These are phyloP conservation scores for Phialophora verrucosa DNA, from an alignment of 2,329 filamentous ascomycete species.

Conservation along the genomic window DNA sequence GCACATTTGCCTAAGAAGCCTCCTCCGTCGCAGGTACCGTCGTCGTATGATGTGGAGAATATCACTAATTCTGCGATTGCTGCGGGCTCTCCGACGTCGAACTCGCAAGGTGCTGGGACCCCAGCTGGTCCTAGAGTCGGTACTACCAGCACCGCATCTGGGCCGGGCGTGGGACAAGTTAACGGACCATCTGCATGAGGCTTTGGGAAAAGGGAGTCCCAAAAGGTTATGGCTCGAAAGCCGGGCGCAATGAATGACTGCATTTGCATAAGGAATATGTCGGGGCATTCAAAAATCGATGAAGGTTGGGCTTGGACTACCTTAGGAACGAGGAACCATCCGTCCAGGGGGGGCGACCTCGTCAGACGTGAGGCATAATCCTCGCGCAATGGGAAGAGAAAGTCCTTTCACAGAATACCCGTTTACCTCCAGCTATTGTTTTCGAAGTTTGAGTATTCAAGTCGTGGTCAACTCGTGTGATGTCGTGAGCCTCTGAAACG, in stretches of 20 bases:
- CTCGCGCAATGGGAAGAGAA: not conserved
- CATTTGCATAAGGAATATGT: not conserved
- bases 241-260: constrained; percentile 1
- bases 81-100: not conserved
- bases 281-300: not conserved
- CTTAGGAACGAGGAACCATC: not conserved
- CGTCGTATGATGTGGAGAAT: constrained; percentile 49
- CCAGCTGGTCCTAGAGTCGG: not conserved
- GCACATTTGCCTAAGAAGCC: constrained; percentile 58
- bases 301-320: constrained; percentile 1
- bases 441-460: not conserved
- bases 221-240: constrained; percentile 1
- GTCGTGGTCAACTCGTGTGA: not conserved
- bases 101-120: not conserved
- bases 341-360: not conserved
- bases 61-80: constrained; percentile 9
- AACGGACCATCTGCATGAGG: not conserved
- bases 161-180: not conserved
- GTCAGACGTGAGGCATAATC: not conserved
- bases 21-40: constrained; percentile 51
- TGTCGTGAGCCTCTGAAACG: not conserved
- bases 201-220: not conserved
- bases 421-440: not conserved
- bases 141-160: not conserved
- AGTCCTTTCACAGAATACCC: not conserved